These are phyloP conservation scores for Carex cristatella DNA, from an alignment of 176 grass and related monocot genomes.

Conservation along the genomic window DNA sequence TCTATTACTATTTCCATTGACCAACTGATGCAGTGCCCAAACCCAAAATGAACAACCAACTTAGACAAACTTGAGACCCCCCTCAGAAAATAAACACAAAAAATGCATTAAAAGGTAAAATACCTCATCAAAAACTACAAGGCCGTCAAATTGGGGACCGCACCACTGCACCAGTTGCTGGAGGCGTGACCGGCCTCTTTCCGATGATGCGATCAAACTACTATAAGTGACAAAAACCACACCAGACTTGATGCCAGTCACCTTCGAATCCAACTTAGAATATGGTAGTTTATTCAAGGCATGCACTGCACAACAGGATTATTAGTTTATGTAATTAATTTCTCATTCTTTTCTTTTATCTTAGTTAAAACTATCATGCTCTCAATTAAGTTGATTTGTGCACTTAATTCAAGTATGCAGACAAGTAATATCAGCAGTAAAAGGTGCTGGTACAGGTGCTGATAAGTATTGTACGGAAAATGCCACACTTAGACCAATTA, in stretches of 20 bases:
- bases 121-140: constrained; percentile 98
- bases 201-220: constrained; percentile 94
- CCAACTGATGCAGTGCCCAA: background rate
- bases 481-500: background rate
- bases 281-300: constrained; percentile 97
- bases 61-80: background rate
- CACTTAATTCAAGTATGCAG: background rate
- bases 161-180: constrained; percentile 98
- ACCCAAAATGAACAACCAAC: background rate
- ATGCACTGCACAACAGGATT: constrained; percentile 78
- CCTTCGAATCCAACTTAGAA: constrained; percentile 98
- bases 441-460: background rate
- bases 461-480: background rate
- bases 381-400: background rate
- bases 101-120: constrained; percentile 9
- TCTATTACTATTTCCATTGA: background rate
- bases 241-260: constrained; percentile 86
- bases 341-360: background rate
- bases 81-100: constrained; percentile 5
- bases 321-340: background rate
- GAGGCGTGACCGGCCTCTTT: constrained; percentile 91
- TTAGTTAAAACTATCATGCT: background rate
- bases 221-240: constrained; percentile 98
- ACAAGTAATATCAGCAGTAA: background rate
- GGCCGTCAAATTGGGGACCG: constrained; percentile 76